phyloP scores from a whole-genome alignment of 2,329 filamentous ascomycete genomes.

The Fusarium nanum region DNA sequence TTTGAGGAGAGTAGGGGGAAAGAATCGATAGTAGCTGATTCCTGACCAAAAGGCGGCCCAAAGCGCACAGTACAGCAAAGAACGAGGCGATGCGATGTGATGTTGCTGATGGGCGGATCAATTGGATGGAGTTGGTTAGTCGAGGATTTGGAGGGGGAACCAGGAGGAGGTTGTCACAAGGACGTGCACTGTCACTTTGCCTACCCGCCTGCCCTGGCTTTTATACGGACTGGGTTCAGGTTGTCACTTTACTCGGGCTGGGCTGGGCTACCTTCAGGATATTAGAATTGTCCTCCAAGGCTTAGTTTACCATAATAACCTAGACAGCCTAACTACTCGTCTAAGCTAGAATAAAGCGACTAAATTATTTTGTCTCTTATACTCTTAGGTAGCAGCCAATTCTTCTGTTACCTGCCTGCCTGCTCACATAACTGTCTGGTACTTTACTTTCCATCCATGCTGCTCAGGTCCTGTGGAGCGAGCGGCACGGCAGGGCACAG shows the following conservation, averaged over 20 bases:
- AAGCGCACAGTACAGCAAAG: conserved; percentile 35
- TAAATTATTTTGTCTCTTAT: neutral
- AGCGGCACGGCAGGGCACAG: conserved; percentile 29
- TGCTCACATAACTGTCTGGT: neutral
- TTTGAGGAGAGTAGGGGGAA: conserved; percentile 17
- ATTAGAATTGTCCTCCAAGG: neutral
- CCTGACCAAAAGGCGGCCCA: conserved; percentile 26
- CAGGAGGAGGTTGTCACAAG: conserved; percentile 45
- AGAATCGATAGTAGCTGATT: conserved; percentile 15
- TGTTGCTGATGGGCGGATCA: conserved; percentile 26
- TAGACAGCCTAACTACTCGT: neutral
- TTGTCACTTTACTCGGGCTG: neutral
- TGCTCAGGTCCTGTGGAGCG: conserved; percentile 21
- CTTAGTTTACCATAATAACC: neutral
- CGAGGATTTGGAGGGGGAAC: conserved; percentile 40
- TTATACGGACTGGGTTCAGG: neutral
- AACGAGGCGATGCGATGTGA: conserved; percentile 41
- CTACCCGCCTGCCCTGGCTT: conserved; percentile 22
- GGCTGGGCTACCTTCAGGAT: neutral
- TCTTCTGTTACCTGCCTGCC: neutral
- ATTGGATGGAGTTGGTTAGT: conserved; percentile 38
- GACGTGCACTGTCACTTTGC: conserved; percentile 20
- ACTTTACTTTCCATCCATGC: neutral
- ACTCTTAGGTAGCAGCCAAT: neutral
- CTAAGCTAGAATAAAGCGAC: neutral